Evolutionary conservation across 495 filamentous ascomycete genomes (phyloP).

Genomic region (Annulohypoxylon nitens): DNA sequence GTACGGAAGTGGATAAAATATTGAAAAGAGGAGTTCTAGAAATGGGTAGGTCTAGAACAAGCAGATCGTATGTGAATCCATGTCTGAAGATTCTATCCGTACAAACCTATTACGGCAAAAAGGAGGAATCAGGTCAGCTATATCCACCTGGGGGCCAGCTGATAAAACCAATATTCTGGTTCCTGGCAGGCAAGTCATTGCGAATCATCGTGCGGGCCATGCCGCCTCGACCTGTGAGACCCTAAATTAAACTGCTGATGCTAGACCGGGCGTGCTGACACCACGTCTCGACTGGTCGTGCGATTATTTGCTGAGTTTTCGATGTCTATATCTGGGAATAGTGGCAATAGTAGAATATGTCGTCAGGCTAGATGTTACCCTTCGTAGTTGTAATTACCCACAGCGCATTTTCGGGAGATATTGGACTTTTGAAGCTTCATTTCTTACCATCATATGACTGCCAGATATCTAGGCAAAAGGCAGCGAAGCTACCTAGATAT

Average conservation of each 20-base stretch:
- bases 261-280: background rate
- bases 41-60: background rate
- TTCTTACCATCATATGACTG: background rate
- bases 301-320: background rate
- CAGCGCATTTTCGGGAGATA: background rate
- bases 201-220: background rate
- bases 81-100: background rate
- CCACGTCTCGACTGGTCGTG: background rate
- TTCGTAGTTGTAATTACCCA: background rate
- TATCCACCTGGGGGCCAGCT: background rate
- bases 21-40: background rate
- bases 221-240: background rate
- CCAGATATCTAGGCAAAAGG: background rate
- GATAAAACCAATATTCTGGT: background rate
- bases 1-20: no score
- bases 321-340: background rate
- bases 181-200: background rate
- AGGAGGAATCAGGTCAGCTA: background rate
- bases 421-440: background rate
- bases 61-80: no score
- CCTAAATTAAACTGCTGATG: slow-evolving; percentile 1
- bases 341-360: background rate
- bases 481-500: slow-evolving; percentile 1
- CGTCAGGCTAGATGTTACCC: background rate
- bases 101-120: background rate